A percentile compares a stretch with the other conserved stretches of the same genome.
Conservation (phyloP, 2,329 filamentous ascomycete species). For the Aureobasidium subglaciale region DNA sequence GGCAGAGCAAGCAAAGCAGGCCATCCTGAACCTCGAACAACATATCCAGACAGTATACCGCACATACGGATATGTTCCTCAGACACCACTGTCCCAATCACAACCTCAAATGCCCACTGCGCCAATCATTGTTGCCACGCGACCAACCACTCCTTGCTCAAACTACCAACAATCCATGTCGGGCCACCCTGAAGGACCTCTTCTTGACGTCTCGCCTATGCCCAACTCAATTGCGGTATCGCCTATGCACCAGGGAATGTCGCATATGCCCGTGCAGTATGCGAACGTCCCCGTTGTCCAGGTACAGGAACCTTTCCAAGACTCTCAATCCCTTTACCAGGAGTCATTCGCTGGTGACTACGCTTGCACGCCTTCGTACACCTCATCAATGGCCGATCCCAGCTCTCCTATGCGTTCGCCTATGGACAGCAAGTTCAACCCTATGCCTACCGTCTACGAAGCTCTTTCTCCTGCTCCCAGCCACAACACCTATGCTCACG, state of each 20-base stretch:
- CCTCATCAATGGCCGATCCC: conserved; percentile 42
- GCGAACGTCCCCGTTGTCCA: conserved; percentile 45
- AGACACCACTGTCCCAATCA: conserved; percentile 8
- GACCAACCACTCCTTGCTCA: conserved; percentile 14
- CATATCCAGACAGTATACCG: conserved; percentile 39
- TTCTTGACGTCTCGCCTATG: conserved; percentile 45
- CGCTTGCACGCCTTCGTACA: conserved; percentile 43
- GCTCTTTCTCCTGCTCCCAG: conserved; percentile 31
- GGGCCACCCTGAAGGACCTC: conserved; percentile 28
- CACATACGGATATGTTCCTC: conserved; percentile 31
- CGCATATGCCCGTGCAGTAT: conserved; percentile 35
- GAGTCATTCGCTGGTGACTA: conserved; percentile 32
- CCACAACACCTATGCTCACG: conserved; percentile 14
- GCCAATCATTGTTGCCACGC: conserved; percentile 20
- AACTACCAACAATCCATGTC: conserved; percentile 1
- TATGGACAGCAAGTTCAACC: conserved; percentile 29
- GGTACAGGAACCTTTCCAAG: conserved; percentile 33
- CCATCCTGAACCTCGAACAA: conserved; percentile 35
- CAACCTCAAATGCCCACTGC: conserved; percentile 24
- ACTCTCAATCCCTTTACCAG: conserved; percentile 17
- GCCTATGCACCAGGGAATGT: conserved; percentile 37
- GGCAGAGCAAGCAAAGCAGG: conserved; percentile 20
- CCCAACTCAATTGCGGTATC: conserved; percentile 36
- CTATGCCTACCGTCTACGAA: conserved; percentile 32
- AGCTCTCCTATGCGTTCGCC: conserved; percentile 36